phyloP scores from a whole-genome alignment of 805 yeast species.

The Wickerhamiella parazyma region DNA sequence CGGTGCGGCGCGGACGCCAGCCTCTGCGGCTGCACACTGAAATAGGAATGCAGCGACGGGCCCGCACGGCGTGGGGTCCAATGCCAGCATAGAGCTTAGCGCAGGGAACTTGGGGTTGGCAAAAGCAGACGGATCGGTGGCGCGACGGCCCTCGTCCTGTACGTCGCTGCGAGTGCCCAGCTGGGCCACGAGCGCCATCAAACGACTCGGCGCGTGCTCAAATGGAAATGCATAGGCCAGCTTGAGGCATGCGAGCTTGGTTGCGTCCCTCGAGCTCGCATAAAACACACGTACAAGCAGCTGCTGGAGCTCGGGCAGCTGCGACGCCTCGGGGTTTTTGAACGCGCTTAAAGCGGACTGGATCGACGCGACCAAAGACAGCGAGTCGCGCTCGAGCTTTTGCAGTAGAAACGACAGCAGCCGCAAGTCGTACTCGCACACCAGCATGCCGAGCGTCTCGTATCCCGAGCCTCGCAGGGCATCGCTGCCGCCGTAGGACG shows the following conservation, averaged over 20 bases:
- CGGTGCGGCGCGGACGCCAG: not conserved
- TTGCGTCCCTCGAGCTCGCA: conserved; percentile 31
- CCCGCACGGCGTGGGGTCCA: not conserved
- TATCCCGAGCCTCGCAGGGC: conserved; percentile 26
- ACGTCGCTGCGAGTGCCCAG: conserved; percentile 47
- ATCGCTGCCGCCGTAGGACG: conserved; percentile 3
- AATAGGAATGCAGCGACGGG: conserved; percentile 14
- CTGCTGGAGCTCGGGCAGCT: not conserved
- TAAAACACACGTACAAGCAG: conserved; percentile 2
- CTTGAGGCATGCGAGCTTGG: conserved; percentile 52
- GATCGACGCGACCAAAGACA: conserved; percentile 51
- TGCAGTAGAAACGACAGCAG: conserved; percentile 56
- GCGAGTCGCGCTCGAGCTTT: conserved; percentile 48
- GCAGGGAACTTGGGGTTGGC: conserved; percentile 22
- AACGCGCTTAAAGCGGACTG: conserved; percentile 53
- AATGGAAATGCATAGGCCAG: conserved; percentile 38
- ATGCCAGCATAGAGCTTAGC: not conserved
- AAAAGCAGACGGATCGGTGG: conserved; percentile 74
- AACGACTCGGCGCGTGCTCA: conserved; percentile 50
- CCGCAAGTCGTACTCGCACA: conserved; percentile 31
- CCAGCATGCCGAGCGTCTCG: conserved; percentile 61
- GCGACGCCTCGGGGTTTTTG: not conserved
- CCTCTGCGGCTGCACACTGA: conserved; percentile 8
- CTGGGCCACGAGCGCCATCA: conserved; percentile 54
- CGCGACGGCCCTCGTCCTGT: conserved; percentile 64